Evolutionary conservation across 495 filamentous ascomycete genomes (phyloP), one percentile per base, ranked within the genome.

Genomic region (Penicillium turbatum): DNA sequence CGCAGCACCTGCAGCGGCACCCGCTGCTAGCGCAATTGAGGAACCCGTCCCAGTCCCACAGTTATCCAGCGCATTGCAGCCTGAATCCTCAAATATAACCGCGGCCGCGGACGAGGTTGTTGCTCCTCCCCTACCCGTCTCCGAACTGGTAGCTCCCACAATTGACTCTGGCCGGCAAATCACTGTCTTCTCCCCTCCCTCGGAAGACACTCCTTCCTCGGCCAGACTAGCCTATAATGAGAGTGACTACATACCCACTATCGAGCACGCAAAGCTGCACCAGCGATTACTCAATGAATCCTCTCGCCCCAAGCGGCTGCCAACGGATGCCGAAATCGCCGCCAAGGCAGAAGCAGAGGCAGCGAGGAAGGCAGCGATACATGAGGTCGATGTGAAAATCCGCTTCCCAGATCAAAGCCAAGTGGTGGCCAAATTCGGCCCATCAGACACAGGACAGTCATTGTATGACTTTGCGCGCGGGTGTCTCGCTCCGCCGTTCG

Each of bases 351-450:
- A 70, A 37, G 73, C 69, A 15, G 82, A 85, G 32, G 79, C 80
- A 27, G 81, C 84, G 31, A 79, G 70, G 46, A 76, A 86, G 11
- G 82, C 84, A 30, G 78, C 77, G 16, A 74, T 91, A 50, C 85
- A 79, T 32, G 75, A 81, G 38, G 83, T 96, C 36, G 75, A 82
- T 36, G 79, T 98, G 50, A 90, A 87, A 54, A 75, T 97, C 48
- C 86, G 92, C 19, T 90, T 96, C 56, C 92, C 93, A 1, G 91
- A 97, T 66, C 84, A 89, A 59, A 84, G 80, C 49, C 82, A 82
- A 35, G 79, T 90, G 16, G 76, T 86, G 26, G 81, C 82, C 61
- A 77, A 76, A 39, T 85, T 90, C 61, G 74, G 72, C 3, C 80
- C 82, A 5, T 59, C 71, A 0, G 84, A 91, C 46, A 87, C 88